Base-by-base conservation (phyloP, 495 filamentous ascomycete species). In the Staphylotrichum longicolle region DNA sequence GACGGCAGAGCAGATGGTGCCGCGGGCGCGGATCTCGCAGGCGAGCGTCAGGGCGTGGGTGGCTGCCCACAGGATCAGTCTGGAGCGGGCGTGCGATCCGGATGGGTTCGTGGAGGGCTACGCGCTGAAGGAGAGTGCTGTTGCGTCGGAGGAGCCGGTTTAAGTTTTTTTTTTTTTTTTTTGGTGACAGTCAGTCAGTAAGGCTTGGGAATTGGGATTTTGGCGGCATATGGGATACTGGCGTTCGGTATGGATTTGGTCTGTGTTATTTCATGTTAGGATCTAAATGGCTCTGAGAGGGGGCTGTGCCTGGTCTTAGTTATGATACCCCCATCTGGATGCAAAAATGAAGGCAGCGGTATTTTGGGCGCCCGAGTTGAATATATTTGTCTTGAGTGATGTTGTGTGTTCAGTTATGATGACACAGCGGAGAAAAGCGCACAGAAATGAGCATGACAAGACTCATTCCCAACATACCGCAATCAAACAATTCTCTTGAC, bases 21-120 rank as follows among this genome's bases (percentile, higher is more conserved):
- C 72, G 14, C 74, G 80, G 9, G 78, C 83, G 8, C 71, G 75
- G 27, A 71, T 88, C 41, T 81, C 83, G 47, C 86, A 83, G 70
- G 72, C 74, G 27, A 78, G 72, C 12, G 78, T 88, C 20, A 70
- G 79, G 63, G 71, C 66, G 45, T 89, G 85, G 85, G 76, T 82
- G 37, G 66, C 70, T 32, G 64, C 59, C 58, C 72, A 83, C 57
- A 67, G 64, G 42, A 75, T 86, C 30, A 75, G 72, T 14, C 65
- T 84, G 58, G 74, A 74, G 41, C 71, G 66, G 58, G 68, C 83
- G 14, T 82, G 87, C 37, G 83, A 87, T 74, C 73, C 78, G 5
- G 72, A 77, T 3, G 85, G 80, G 11, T 88, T 88, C 68, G 67
- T 84, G 4, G 75, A 78, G 57, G 78, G 78, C 10, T 83, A 82